Base-by-base conservation (phyloP, 805 yeast genomes). In the Cyberlindnera saturnus region DNA sequence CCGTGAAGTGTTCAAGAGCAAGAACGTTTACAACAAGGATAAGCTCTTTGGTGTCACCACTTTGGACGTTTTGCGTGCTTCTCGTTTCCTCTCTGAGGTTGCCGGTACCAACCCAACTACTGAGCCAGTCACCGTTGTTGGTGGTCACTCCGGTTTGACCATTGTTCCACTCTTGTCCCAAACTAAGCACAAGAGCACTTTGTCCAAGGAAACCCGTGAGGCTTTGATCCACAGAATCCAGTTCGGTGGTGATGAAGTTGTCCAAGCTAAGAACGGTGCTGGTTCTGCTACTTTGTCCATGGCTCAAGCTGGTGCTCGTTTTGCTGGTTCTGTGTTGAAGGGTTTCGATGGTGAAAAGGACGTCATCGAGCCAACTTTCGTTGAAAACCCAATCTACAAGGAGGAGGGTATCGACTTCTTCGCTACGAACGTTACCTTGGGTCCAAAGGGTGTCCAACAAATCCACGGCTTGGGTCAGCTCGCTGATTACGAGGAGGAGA, bases 141-240 rank as follows among this genome's bases (percentile, higher is more conserved):
- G 97, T 66, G 97, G 97, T 59, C 97, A 89, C 81, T 87, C 96
- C 47, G 97, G 97, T 70, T 82, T 83, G 65, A 90, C 97, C 67
- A 89, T 89, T 69, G 95, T 89, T 49, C 97, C 97, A 63, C 74
- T 90, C 67, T 72, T 89, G 65, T 86, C 95, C 50, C 96, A 85
- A 73, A 75, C 93, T 55, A 75, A 70, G 69, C 87, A 84, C 75
- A 75, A 75, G 64, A 57, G 69, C 23, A 11, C 31, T 56, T 70
- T 84, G 64, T 70, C 78, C 57, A 79, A 76, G 55, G 91, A 85
- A 64, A 73, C 69, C 70, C 76, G 75, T 60, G 82, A 77, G 39
- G 69, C 73, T 23, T 74, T 88, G 59, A 75, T 86, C 63, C 77
- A 87, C 76, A 82, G 96, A 69, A 86, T 89, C 66, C 96, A 89